Conservation (phyloP, 495 filamentous ascomycete species). For the Neurospora cerealis region DNA sequence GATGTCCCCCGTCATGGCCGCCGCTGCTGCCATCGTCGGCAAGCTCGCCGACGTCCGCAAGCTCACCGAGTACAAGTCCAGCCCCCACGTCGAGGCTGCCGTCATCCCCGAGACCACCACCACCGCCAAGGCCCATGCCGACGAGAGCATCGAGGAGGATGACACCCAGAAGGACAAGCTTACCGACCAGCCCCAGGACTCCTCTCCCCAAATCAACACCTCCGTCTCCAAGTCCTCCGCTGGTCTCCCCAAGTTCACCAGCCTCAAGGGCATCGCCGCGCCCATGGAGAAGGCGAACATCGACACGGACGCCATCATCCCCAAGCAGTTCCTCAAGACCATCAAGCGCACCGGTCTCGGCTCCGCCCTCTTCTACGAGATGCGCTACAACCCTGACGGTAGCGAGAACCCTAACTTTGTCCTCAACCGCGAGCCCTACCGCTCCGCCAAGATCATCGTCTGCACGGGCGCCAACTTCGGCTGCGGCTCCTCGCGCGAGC, state of each 20-base stretch:
- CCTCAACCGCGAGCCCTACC: conserved; percentile 85
- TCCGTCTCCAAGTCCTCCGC: conserved; percentile 41
- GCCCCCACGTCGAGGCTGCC: conserved; percentile 35
- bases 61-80: conserved; percentile 49
- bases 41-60: conserved; percentile 88
- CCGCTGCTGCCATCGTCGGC: conserved; percentile 78
- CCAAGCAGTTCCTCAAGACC: conserved; percentile 98
- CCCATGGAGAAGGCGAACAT: conserved; percentile 82
- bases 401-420: conserved; percentile 71
- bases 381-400: conserved; percentile 65
- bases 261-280: conserved; percentile 78
- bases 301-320: conserved; percentile 97
- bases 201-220: conserved; percentile 49
- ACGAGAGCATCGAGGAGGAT: conserved; percentile 62
- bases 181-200: conserved; percentile 65
- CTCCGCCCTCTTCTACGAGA: conserved; percentile 73
- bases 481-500: conserved; percentile 86
- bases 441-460: conserved; percentile 78
- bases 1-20: conserved; percentile 96
- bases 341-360: conserved; percentile 97
- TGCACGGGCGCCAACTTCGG: conserved; percentile 94
- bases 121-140: conserved; percentile 48
- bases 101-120: conserved; percentile 13
- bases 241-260: conserved; percentile 73
- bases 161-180: conserved; percentile 65